Evolutionary conservation across 495 filamentous ascomycete species (phyloP), one percentile per base, ranked within the genome.

Genomic region (Bacidia rubella): DNA sequence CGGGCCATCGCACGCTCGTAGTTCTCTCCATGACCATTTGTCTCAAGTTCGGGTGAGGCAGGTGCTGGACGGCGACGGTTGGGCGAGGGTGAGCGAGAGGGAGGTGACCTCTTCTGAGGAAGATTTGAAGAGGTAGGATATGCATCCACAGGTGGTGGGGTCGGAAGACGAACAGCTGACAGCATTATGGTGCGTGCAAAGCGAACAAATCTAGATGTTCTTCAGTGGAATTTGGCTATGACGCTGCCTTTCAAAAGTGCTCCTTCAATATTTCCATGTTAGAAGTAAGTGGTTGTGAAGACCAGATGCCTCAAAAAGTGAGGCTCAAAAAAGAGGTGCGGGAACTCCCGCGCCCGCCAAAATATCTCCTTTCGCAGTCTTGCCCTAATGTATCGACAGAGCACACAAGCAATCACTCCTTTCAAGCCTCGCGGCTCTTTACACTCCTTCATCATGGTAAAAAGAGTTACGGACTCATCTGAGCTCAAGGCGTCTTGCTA

Each of bases 151-250:
- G 80, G 80, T 20, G 80, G 75, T 54, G 81, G 80, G 3, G 81
- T 81, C 35, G 81, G 81, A 51, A 85, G 70, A 62, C 81, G 76
- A 49, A 85, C 80, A 26, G 82, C 80, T 38, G 81, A 83, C 58
- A 81, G 78, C 49, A 84, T 69, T 48, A 76, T 68, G 26, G 10
- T 55, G n/a, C 32, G 19, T 35, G 5, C 29, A 35, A 15, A 35
- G n/a, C n/a, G n/a, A n/a, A n/a, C n/a, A n/a, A n/a, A n/a, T n/a
- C n/a, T n/a, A n/a, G n/a, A n/a, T n/a, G n/a, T n/a, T n/a, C n/a
- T n/a, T n/a, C n/a, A n/a, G n/a, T n/a, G n/a, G n/a, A n/a, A n/a
- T n/a, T n/a, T n/a, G n/a, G n/a, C n/a, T n/a, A n/a, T n/a, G n/a
- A n/a, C n/a, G n/a, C n/a, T n/a, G n/a, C n/a, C n/a, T n/a, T n/a